Base-by-base conservation (phyloP, 176 grass and related monocot genomes). In the Pharus latifolius region DNA sequence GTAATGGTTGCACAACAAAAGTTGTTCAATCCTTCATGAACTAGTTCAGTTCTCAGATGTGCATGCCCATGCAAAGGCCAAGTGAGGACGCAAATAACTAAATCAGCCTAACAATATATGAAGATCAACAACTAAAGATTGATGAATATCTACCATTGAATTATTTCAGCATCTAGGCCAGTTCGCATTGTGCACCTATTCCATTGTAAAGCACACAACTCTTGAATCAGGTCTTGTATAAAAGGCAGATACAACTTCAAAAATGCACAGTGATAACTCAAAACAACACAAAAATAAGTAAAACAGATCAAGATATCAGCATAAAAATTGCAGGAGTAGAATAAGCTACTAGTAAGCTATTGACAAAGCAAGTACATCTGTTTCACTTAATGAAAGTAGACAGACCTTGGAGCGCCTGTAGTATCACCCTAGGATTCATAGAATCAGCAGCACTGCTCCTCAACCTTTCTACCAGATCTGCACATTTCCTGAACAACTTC, bases 341-440 rank as follows among this genome's bases (percentile, higher is more conserved):
- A 37, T 15, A 48, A 22, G 5, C 17, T 66, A 38, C 9, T 4
- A 23, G 2, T 15, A 74, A 50, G 41, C 33, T 40, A 65, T 5
- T 2, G 29, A 18, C 2, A 65, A 56, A 7, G 49, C 60, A 59
- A 23, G 20, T 10, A 17, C n/a, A 18, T 20, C 19, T 25, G 5
- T 49, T 51, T 49, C 2, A 45, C 13, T 25, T 11, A 60, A 31
- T 23, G 51, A 50, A 49, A 76, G 23, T 26, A 74, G 0, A 58
- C 46, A 64, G 52, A 94, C 96, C 96, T 95, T 91, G 96, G 45
- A 99, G 76, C 32, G 81, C 84, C 73, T 80, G 84, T 49, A 87
- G 52, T 40, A 99, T 84, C 72, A 82, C 69, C 72, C 87, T 87
- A 88, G 84, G 89, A 79, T 80, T 87, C 40, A 84, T 71, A 38